phyloP scores from a whole-genome alignment of 2,329 filamentous ascomycete genomes.

The Thelonectria olida region DNA sequence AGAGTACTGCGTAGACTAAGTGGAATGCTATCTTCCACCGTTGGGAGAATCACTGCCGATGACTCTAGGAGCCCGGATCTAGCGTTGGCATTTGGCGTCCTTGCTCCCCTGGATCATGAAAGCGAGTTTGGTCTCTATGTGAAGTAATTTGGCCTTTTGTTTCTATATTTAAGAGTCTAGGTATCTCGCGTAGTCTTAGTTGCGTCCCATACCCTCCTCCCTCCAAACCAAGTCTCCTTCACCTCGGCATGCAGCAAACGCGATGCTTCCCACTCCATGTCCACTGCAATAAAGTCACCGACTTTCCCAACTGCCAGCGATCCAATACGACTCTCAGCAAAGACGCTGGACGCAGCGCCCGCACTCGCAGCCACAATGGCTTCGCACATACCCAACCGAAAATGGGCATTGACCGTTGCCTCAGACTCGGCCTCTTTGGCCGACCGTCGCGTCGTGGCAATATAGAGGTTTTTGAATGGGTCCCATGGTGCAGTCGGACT shows the following conservation, averaged over 20 bases:
- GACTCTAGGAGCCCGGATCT: no score
- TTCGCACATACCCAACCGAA: conserved; percentile 57
- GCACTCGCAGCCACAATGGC: conserved; percentile 58
- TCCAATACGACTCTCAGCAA: conserved; percentile 58
- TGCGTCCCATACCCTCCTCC: conserved; percentile 51
- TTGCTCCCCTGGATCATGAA: no score
- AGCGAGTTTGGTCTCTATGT: no score
- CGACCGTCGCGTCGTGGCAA: conserved; percentile 61
- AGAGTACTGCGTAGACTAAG: no score
- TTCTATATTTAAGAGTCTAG: no score
- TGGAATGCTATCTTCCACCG: no score
- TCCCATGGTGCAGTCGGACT: conserved; percentile 65
- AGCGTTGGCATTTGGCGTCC: no score
- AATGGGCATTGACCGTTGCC: conserved; percentile 57
- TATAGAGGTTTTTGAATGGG: conserved; percentile 63
- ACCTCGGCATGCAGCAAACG: conserved; percentile 55
- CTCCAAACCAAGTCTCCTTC: conserved; percentile 60
- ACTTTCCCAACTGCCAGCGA: conserved; percentile 57
- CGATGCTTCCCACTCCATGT: conserved; percentile 57
- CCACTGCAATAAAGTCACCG: conserved; percentile 59
- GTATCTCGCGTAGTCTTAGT: no score
- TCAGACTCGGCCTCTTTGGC: conserved; percentile 53
- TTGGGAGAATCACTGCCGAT: no score
- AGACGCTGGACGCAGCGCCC: conserved; percentile 61
- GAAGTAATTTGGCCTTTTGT: no score